Evolutionary conservation across 2,329 filamentous ascomycete genomes (phyloP).

Genomic region (Septoria petroselini): DNA sequence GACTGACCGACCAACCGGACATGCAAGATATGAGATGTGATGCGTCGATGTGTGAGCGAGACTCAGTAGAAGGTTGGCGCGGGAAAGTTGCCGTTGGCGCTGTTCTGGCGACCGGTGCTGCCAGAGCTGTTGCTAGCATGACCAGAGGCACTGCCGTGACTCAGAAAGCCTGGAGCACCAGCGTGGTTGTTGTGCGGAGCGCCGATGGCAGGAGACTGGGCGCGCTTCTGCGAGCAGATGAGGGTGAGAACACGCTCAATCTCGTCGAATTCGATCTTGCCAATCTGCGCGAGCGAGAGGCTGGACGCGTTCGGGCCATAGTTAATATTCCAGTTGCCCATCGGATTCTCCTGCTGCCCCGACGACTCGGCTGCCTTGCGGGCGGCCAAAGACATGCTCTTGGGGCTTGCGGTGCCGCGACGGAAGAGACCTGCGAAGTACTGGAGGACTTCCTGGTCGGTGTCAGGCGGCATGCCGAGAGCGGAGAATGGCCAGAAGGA

Average conservation of each 20-base stretch:
- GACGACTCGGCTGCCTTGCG: slow-evolving; percentile 19
- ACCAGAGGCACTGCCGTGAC: slow-evolving; percentile 2
- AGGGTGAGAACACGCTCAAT: slow-evolving; percentile 27
- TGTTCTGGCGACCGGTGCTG: slow-evolving; percentile 5
- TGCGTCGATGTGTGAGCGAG: not conserved
- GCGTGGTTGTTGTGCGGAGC: not conserved
- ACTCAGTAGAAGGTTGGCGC: slow-evolving; percentile 1
- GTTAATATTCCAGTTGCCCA: slow-evolving; percentile 32
- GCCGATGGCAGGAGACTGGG: too few relatives aligned
- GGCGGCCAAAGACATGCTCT: slow-evolving; percentile 19
- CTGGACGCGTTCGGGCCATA: slow-evolving; percentile 25
- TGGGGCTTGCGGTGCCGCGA: slow-evolving; percentile 19
- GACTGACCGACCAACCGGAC: too few relatives aligned
- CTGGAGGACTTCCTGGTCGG: slow-evolving; percentile 29
- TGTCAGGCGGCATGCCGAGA: slow-evolving; percentile 27
- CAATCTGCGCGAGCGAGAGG: slow-evolving; percentile 29
- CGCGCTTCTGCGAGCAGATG: slow-evolving; percentile 10
- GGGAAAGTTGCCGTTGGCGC: not conserved
- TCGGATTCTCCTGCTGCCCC: slow-evolving; percentile 22
- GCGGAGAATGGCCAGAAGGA: slow-evolving; percentile 35
- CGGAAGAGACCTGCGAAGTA: slow-evolving; percentile 32
- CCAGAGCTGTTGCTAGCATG: slow-evolving; percentile 1
- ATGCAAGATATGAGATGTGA: not conserved
- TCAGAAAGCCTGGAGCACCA: slow-evolving; percentile 11
- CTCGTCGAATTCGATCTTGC: slow-evolving; percentile 29